Percentiles rank a stretch among this genome's conserved stretches.
These are phyloP conservation scores for Fonsecaea pugnacius DNA, from an alignment of 2,329 filamentous ascomycete genomes.

Conservation along the genomic window DNA sequence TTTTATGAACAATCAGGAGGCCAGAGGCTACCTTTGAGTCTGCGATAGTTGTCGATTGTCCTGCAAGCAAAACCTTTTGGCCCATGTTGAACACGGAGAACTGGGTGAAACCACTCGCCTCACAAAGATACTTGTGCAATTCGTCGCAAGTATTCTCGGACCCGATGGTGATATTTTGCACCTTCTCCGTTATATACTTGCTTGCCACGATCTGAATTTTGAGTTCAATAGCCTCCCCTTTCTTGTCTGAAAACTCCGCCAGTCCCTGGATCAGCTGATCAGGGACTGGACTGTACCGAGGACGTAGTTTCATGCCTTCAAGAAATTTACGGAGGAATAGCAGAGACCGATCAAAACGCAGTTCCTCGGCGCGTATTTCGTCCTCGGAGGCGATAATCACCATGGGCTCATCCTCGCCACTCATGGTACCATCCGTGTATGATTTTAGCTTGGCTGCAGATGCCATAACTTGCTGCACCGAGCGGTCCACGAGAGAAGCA, in stretches of 20 bases:
- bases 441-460: slow-evolving; percentile 64
- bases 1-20: slow-evolving; percentile 42
- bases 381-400: slow-evolving; percentile 55
- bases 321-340: slow-evolving; percentile 71
- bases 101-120: slow-evolving; percentile 74
- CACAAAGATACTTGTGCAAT: slow-evolving; percentile 68
- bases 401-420: slow-evolving; percentile 60
- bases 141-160: slow-evolving; percentile 72
- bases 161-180: slow-evolving; percentile 59
- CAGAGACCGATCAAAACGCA: slow-evolving; percentile 70
- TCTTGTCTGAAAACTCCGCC: slow-evolving; percentile 44
- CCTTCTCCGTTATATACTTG: slow-evolving; percentile 27
- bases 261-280: slow-evolving; percentile 60
- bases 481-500: slow-evolving; percentile 72
- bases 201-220: slow-evolving; percentile 31
- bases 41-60: slow-evolving; percentile 30
- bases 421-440: slow-evolving; percentile 50
- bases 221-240: slow-evolving; percentile 53
- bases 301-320: slow-evolving; percentile 54
- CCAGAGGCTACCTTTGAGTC: slow-evolving; percentile 49
- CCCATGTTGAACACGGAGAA: slow-evolving; percentile 67
- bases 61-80: slow-evolving; percentile 27
- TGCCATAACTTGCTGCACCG: slow-evolving; percentile 69
- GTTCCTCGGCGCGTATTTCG: slow-evolving; percentile 60
- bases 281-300: slow-evolving; percentile 60